Conservation (phyloP, 352 stramenopile species). For the Thraustochytrium striatum region DNA sequence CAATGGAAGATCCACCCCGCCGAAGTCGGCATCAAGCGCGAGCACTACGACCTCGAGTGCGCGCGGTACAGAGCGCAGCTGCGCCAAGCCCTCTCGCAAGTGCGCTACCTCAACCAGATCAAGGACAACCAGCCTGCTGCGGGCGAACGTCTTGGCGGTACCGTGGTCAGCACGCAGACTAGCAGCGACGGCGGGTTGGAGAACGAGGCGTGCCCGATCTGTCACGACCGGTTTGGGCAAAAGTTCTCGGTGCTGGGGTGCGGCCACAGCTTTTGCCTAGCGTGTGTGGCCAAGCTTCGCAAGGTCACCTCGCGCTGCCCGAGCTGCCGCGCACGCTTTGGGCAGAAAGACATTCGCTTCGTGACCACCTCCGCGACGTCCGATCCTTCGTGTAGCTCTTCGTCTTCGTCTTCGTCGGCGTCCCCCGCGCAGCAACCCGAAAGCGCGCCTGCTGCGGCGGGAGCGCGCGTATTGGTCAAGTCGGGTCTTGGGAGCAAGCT, state of each 20-base stretch:
- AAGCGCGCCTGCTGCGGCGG: not conserved
- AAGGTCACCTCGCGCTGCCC: constrained; percentile 3
- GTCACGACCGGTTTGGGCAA: constrained; percentile 64
- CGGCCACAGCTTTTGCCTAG: constrained; percentile 70
- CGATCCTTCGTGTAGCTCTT: too few species aligned
- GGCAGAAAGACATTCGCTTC: not conserved
- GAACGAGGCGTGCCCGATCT: constrained; percentile 66
- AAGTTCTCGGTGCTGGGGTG: constrained; percentile 71
- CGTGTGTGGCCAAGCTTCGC: constrained; percentile 53
- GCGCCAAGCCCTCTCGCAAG: constrained; percentile 59
- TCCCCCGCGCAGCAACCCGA: not conserved
- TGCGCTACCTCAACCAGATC: constrained; percentile 66
- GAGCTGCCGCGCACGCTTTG: constrained; percentile 26
- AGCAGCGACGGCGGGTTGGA: constrained; percentile 7
- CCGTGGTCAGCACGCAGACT: not conserved
- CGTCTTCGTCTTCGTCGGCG: not conserved
- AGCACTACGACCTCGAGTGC: constrained; percentile 60
- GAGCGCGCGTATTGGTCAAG: not conserved
- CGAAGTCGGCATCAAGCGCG: constrained; percentile 58
- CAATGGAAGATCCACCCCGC: constrained; percentile 29
- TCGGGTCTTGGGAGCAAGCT: constrained; percentile 67
- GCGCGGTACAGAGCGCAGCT: constrained; percentile 58
- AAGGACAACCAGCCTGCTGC: constrained; percentile 4
- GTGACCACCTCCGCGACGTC: not conserved
- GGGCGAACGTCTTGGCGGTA: not conserved